Conservation (phyloP, 768 basidiomycete genomes). For the Daedaleopsis sinensis region DNA sequence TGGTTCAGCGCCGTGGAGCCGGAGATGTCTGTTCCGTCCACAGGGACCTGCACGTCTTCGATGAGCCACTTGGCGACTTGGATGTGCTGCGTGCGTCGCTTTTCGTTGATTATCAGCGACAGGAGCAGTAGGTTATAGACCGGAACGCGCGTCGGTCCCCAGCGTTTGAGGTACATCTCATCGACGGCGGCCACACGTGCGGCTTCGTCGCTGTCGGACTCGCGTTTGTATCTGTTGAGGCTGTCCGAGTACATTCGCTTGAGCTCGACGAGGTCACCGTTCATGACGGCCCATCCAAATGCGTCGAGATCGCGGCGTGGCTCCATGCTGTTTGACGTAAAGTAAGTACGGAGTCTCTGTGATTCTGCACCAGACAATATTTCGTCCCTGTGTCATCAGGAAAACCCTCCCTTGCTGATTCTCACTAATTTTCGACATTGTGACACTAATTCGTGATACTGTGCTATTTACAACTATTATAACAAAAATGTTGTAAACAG, state of each 20-base stretch:
- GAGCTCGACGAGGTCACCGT: conserved; percentile 31
- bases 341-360: conserved; percentile 40
- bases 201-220: conserved; percentile 4
- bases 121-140: conserved; percentile 43
- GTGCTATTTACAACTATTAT: too few species aligned
- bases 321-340: conserved; percentile 37
- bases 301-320: conserved; percentile 41
- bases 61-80: conserved; percentile 39
- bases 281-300: conserved; percentile 32
- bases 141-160: conserved; percentile 44
- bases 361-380: conserved; percentile 41
- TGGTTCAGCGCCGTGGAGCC: conserved; percentile 45
- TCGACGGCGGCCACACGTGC: conserved; percentile 28
- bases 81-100: conserved; percentile 27
- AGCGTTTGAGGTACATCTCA: conserved; percentile 37
- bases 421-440: too few species aligned
- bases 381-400: conserved; percentile 20
- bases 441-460: too few species aligned
- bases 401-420: too few species aligned
- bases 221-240: conserved; percentile 12
- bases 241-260: conserved; percentile 31
- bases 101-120: conserved; percentile 32
- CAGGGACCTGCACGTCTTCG: conserved; percentile 37
- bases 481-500: too few species aligned
- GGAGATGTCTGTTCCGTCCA: conserved; percentile 42